These are phyloP conservation scores for Lepraria neglecta DNA, from an alignment of 495 filamentous ascomycete genomes.

Conservation along the genomic window DNA sequence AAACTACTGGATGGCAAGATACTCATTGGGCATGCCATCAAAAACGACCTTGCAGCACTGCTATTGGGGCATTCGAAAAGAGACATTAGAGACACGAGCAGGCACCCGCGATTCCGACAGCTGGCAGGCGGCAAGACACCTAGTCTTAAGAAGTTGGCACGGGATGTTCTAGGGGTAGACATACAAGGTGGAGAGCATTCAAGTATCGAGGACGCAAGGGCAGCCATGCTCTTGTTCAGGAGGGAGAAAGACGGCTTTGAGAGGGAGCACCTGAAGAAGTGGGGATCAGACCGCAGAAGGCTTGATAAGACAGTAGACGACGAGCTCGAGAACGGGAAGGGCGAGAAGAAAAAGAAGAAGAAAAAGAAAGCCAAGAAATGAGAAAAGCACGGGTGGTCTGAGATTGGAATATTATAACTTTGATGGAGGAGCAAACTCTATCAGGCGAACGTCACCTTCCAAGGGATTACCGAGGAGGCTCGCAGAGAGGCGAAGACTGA, in stretches of 20 bases:
- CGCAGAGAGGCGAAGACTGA: slow-evolving; percentile 10
- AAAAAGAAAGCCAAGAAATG: slow-evolving; percentile 31
- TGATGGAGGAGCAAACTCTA: not conserved
- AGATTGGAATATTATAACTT: not conserved
- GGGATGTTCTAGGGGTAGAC: slow-evolving; percentile 70
- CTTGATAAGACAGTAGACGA: slow-evolving; percentile 37
- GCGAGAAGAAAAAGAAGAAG: slow-evolving; percentile 48
- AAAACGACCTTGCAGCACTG: slow-evolving; percentile 75
- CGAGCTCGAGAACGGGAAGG: slow-evolving; percentile 41
- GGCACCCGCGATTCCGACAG: slow-evolving; percentile 63
- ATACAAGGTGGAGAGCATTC: slow-evolving; percentile 73
- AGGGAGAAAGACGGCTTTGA: slow-evolving; percentile 79
- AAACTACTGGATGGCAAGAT: slow-evolving; percentile 66
- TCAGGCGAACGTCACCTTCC: slow-evolving; percentile 20
- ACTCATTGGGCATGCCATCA: slow-evolving; percentile 83
- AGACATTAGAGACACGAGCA: slow-evolving; percentile 79
- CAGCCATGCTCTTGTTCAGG: slow-evolving; percentile 79
- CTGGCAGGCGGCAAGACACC: slow-evolving; percentile 74
- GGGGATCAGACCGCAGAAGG: slow-evolving; percentile 44
- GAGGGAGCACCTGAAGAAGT: slow-evolving; percentile 60
- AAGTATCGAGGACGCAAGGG: slow-evolving; percentile 82
- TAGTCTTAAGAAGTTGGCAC: slow-evolving; percentile 64
- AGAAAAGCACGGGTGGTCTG: slow-evolving; percentile 6
- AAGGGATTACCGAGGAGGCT: slow-evolving; percentile 11
- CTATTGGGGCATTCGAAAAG: slow-evolving; percentile 66